Conservation (phyloP, 2,329 filamentous ascomycete species). For the Leptosphaerulina australis region DNA sequence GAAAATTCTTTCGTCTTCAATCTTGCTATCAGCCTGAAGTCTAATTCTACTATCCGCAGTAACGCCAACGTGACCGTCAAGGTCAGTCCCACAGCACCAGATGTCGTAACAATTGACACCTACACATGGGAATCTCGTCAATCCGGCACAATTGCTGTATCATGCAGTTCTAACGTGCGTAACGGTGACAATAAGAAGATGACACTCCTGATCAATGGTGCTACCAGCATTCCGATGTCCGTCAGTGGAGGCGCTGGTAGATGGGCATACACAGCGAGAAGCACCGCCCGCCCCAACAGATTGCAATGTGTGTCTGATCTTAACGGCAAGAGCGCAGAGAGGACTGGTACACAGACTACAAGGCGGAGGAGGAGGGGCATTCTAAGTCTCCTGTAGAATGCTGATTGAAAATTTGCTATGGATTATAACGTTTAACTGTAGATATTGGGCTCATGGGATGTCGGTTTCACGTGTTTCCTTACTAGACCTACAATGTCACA, state of each 20-base stretch:
- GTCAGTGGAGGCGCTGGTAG: constrained; percentile 31
- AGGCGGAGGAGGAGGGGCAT: constrained; percentile 11
- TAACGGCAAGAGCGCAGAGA: constrained; percentile 29
- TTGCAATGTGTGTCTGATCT: constrained; percentile 37
- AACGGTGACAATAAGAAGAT: constrained; percentile 41
- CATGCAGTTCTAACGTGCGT: constrained; percentile 44
- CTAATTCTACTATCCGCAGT: constrained; percentile 28
- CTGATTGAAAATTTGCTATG: neutral
- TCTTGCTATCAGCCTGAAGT: constrained; percentile 36
- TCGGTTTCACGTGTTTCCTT: neutral
- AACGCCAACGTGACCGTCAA: constrained; percentile 40
- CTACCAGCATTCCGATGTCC: constrained; percentile 30
- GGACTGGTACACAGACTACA: constrained; percentile 28
- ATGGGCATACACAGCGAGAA: constrained; percentile 36
- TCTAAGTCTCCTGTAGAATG: neutral
- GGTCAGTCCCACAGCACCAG: constrained; percentile 30
- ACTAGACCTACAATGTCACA: neutral
- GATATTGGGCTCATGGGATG: neutral
- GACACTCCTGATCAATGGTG: constrained; percentile 37
- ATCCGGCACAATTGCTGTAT: constrained; percentile 40
- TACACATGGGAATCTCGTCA: constrained; percentile 43
- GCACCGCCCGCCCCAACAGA: constrained; percentile 36
- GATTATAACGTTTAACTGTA: neutral
- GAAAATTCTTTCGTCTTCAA: constrained; percentile 37
- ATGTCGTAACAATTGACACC: constrained; percentile 41